These are phyloP conservation scores for Microstegium vimineum DNA, from an alignment of 176 grass and related monocot genomes.

Conservation along the genomic window DNA sequence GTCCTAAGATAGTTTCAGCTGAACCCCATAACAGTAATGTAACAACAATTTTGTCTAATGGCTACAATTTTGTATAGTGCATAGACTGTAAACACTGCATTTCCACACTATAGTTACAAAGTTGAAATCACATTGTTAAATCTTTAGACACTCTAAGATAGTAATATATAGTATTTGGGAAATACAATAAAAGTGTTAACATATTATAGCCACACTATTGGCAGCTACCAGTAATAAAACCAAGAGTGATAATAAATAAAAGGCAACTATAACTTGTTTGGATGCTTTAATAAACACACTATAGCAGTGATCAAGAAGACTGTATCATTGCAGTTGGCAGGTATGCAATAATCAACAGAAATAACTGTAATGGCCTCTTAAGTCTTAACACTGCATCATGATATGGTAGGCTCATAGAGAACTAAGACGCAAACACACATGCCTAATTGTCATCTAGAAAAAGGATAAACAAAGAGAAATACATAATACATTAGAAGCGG, in stretches of 20 bases:
- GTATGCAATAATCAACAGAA: conserved; percentile 16
- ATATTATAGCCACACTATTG: neutral
- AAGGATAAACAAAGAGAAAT: neutral
- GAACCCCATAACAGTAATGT: neutral
- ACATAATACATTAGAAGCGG: neutral
- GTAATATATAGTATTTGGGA: neutral
- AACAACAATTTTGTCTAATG: neutral
- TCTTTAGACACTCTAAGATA: neutral
- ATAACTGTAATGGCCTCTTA: neutral
- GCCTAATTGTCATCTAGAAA: neutral
- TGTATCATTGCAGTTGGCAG: neutral
- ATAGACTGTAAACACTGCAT: conserved; percentile 2
- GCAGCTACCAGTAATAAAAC: neutral
- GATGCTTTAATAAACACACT: neutral
- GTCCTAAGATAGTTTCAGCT: conserved; percentile 15
- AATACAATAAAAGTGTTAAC: neutral
- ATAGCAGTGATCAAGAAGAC: conserved; percentile 11
- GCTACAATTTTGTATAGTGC: neutral
- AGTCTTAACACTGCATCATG: neutral
- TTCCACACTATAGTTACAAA: neutral
- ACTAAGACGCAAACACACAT: conserved; percentile 4
- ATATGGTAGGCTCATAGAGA: conserved; percentile 14
- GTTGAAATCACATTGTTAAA: neutral
- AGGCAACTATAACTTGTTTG: conserved; percentile 9
- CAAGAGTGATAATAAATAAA: neutral